Evolutionary conservation across 2,329 filamentous ascomycete species (phyloP).

Genomic region (Fusarium ramigenum): DNA sequence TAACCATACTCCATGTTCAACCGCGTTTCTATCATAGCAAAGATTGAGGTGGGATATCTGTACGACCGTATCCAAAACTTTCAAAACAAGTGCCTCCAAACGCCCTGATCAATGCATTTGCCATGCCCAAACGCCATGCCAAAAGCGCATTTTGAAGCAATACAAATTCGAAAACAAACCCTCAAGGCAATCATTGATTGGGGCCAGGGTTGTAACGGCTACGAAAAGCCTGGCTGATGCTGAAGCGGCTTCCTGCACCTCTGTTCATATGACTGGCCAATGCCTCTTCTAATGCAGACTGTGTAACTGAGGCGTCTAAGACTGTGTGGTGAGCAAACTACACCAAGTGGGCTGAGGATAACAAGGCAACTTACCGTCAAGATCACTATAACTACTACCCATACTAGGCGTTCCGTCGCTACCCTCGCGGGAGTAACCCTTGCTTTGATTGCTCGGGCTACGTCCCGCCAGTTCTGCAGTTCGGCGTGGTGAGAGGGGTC

Average conservation of each 20-base stretch:
- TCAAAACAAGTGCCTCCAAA: conserved; percentile 22
- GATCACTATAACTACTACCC: conserved; percentile 87
- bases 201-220: conserved; percentile 64
- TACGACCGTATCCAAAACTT: conserved; percentile 11
- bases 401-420: conserved; percentile 82
- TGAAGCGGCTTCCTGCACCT: conserved; percentile 62
- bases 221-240: conserved; percentile 73
- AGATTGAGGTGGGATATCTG: conserved; percentile 35
- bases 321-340: conserved; percentile 2
- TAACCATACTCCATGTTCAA: neutral
- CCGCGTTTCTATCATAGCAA: conserved; percentile 10
- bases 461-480: conserved; percentile 66
- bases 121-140: conserved; percentile 37
- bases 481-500: conserved; percentile 67
- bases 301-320: conserved; percentile 80
- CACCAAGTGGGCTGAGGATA: neutral
- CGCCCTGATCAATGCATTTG: conserved; percentile 38
- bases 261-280: conserved; percentile 64
- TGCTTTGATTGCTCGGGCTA: conserved; percentile 61
- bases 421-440: conserved; percentile 65
- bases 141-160: conserved; percentile 14
- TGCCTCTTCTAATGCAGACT: conserved; percentile 82
- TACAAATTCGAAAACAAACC: neutral
- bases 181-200: conserved; percentile 38
- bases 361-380: conserved; percentile 68